Percentiles rank a stretch among this genome's conserved stretches.
Conservation (phyloP, 352 stramenopile genomes). For the Globisporangium perplexum region DNA sequence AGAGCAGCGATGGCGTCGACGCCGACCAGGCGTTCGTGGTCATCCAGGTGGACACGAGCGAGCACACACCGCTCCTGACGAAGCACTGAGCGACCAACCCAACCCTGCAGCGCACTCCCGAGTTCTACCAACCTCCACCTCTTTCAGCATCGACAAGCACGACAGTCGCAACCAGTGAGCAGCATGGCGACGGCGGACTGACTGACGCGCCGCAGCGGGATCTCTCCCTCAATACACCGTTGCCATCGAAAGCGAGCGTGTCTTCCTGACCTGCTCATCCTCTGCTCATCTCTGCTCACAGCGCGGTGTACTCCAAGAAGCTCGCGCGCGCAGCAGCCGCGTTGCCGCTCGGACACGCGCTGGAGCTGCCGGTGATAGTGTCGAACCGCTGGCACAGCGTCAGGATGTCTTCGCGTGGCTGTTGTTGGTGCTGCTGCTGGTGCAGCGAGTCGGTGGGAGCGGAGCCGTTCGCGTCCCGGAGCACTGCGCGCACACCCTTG, state of each 20-base stretch:
- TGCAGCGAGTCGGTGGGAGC: not conserved
- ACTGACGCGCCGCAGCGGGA: not conserved
- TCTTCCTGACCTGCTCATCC: not conserved
- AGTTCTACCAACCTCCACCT: not conserved
- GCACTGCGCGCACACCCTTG: constrained; percentile 41
- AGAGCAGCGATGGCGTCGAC: constrained; percentile 9
- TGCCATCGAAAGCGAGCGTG: not conserved
- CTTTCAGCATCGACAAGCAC: not conserved
- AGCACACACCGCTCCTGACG: constrained; percentile 33
- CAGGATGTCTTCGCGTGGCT: constrained; percentile 14
- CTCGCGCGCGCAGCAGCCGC: constrained; percentile 12
- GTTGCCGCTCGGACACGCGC: constrained; percentile 2
- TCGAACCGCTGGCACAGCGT: constrained; percentile 32
- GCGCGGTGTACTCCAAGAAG: constrained; percentile 28
- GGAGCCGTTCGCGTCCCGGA: constrained; percentile 1
- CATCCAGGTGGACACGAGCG: constrained; percentile 27
- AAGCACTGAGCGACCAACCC: not conserved
- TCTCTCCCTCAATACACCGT: not conserved
- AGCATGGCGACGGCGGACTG: not conserved
- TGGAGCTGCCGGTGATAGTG: constrained; percentile 22
- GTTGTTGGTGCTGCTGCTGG: not conserved
- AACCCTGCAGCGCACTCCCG: not conserved
- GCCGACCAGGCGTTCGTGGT: constrained; percentile 18
- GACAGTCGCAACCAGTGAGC: not conserved
- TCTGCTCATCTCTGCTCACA: not conserved